Evolutionary conservation across 2,329 filamentous ascomycete species (phyloP).

Genomic region (Aspergillus pseudoglaucus): DNA sequence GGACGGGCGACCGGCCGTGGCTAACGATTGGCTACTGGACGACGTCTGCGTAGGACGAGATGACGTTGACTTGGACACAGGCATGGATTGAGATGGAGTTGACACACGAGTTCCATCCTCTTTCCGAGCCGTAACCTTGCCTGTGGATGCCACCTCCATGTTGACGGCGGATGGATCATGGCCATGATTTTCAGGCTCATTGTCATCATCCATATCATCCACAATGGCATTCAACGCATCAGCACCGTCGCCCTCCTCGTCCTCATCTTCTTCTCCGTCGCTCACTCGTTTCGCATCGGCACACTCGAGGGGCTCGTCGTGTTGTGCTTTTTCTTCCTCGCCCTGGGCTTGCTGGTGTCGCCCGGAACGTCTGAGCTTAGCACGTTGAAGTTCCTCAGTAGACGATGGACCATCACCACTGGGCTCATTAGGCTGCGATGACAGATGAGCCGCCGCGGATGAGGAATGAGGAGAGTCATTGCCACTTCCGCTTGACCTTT

Average conservation of each 20-base stretch:
- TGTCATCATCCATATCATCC: constrained; percentile 84
- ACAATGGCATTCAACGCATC: constrained; percentile 75
- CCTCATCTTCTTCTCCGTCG: constrained; percentile 56
- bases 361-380: constrained; percentile 54
- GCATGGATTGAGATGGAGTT: constrained; percentile 63
- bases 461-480: constrained; percentile 17
- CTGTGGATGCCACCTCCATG: constrained; percentile 78
- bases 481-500: constrained; percentile 25
- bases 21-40: constrained; percentile 40
- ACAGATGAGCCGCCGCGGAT: constrained; percentile 13
- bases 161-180: constrained; percentile 83
- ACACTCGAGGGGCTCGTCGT: constrained; percentile 74
- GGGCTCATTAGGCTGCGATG: constrained; percentile 10
- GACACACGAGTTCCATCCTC: constrained; percentile 84
- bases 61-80: constrained; percentile 38
- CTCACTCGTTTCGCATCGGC: constrained; percentile 83
- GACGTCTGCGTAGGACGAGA: constrained; percentile 19
- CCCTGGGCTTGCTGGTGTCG: constrained; percentile 52
- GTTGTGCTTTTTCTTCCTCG: constrained; percentile 57
- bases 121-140: constrained; percentile 82
- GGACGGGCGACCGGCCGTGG: constrained; percentile 53
- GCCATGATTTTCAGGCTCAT: constrained; percentile 67
- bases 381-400: constrained; percentile 35
- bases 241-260: constrained; percentile 51
- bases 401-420: constrained; percentile 32